A percentile compares a stretch with the other conserved stretches of the same genome.
phyloP scores from a whole-genome alignment of 306 rosid genomes.

The Aeschynomene evenia region DNA sequence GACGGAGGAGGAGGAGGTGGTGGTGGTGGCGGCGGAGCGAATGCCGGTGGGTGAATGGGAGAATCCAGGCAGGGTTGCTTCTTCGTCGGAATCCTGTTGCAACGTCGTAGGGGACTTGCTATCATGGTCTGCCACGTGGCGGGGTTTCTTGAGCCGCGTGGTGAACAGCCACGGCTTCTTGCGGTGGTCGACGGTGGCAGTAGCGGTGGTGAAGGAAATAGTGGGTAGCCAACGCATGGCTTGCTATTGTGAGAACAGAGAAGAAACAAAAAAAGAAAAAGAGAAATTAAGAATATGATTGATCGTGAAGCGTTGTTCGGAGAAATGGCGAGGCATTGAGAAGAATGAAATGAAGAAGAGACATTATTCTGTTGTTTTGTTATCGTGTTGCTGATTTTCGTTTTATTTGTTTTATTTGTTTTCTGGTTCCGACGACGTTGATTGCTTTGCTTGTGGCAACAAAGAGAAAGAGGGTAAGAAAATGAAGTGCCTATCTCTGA shows the following conservation, averaged over 20 bases:
- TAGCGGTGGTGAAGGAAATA: slow-evolving; percentile 28
- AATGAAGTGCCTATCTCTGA: background rate
- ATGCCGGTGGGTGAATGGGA: background rate
- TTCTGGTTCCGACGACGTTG: background rate
- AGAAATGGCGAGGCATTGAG: background rate
- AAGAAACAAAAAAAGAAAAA: background rate
- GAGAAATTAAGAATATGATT: background rate
- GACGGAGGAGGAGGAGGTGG: background rate
- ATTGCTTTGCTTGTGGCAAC: background rate
- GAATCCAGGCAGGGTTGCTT: background rate
- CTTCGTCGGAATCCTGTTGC: background rate
- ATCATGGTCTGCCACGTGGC: slow-evolving; percentile 30
- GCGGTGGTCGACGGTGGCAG: background rate
- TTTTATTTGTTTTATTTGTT: background rate
- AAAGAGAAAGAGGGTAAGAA: background rate
- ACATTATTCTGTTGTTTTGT: background rate
- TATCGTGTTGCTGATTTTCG: background rate
- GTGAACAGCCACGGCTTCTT: slow-evolving; percentile 49
- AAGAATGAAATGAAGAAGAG: background rate
- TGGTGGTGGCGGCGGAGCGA: background rate
- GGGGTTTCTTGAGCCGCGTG: slow-evolving; percentile 38
- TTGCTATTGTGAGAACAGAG: slow-evolving; percentile 7
- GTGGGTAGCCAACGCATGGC: slow-evolving; percentile 78
- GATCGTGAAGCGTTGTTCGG: background rate
- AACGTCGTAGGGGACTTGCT: slow-evolving; percentile 9